Base-by-base conservation (phyloP, 192 early-diverging fungal species). In the Coemansia sp. region DNA sequence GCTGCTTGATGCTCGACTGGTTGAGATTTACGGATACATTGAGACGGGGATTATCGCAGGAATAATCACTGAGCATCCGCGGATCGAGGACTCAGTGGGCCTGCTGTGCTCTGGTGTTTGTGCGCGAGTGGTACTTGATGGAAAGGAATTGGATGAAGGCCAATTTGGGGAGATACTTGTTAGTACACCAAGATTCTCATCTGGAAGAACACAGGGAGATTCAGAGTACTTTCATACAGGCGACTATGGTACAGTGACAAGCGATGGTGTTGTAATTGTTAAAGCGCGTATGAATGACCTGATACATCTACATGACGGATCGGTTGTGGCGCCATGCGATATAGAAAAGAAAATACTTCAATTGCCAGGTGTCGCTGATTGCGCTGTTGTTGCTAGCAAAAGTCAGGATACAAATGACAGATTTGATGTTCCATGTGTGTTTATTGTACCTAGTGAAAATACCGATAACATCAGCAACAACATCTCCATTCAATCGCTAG, bases 11-110 rank as follows among this genome's bases (percentile, higher is more conserved):
- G 73, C 74, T 4, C 73, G 78, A 2, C 57, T 81, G 25, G 78
- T 81, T 17, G 78, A 81, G 70, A 66, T 81, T 31, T 81, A 81
- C 52, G 73, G 74, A 51, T 81, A 70, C 54, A 72, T 75, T 8
- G 73, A 81, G 33, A 75, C 74, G 4, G 78, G 78, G 5, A 50
- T 75, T 14, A 69, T 81, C n/a, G 69, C 78, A 10, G 78, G 78
- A 3, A 33, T 75, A 39, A 75, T 81, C 59, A 72, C 78, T n/a
- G 78, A 81, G 56, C 63, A 72, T 21, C 78, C 78, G n/a, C 64
- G 73, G 3, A 55, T 81, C 19, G 61, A 64, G 17, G 70, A 64
- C 53, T 81, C 78, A 0, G 78, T 81, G 0, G 78, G 78, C 19
- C 33, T 81, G 30, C 61, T 81, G 21, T 81, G 73, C 31, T 57